phyloP scores from a whole-genome alignment of 2,329 filamentous ascomycete species.

The Tolypocladium inflatum region DNA sequence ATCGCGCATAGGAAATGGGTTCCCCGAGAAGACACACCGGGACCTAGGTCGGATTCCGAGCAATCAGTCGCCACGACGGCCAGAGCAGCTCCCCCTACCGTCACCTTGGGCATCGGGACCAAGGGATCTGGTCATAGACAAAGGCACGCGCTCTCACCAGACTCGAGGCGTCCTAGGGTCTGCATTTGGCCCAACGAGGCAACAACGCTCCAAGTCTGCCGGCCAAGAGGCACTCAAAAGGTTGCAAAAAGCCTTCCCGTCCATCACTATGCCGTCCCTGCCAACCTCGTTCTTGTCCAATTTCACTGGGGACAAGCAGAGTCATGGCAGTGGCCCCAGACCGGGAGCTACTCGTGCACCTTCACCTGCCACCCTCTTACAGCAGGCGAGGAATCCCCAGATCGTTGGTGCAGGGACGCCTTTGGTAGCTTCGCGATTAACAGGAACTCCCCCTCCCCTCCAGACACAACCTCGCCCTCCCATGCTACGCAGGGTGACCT shows the following conservation, averaged over 20 bases:
- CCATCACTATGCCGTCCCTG: conserved; percentile 33
- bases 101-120: conserved; percentile 20
- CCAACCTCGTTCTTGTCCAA: conserved; percentile 29
- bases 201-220: conserved; percentile 42
- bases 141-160: conserved; percentile 11
- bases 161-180: conserved; percentile 27
- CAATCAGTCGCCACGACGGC: not conserved
- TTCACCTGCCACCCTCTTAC: conserved; percentile 1
- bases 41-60: not conserved
- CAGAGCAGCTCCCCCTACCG: conserved; percentile 9
- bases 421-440: not conserved
- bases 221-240: conserved; percentile 48
- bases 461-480: conserved; percentile 9
- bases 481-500: conserved; percentile 23
- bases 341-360: not conserved
- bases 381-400: not conserved
- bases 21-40: too few relatives aligned
- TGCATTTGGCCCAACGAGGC: conserved; percentile 37
- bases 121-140: conserved; percentile 5
- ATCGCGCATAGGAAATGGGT: not conserved
- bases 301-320: conserved; percentile 17
- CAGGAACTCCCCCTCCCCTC: not conserved
- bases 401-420: not conserved
- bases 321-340: not conserved
- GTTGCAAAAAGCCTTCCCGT: conserved; percentile 47